phyloP scores from a whole-genome alignment of 139 green algal genomes.

The Auxenochlorella pyrenoidosa region DNA sequence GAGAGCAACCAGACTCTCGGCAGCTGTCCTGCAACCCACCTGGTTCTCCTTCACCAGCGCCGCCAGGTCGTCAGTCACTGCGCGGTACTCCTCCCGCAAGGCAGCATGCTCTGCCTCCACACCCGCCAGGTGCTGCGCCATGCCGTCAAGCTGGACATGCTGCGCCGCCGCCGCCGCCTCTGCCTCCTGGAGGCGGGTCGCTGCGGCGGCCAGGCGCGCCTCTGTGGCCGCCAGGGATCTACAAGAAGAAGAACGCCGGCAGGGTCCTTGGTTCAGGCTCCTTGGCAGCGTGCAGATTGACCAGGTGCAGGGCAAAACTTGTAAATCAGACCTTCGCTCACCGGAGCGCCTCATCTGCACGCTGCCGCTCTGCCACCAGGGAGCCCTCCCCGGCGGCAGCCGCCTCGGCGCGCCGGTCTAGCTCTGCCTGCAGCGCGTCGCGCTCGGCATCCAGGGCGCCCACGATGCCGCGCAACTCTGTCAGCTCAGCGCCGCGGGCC shows the following conservation, averaged over 20 bases:
- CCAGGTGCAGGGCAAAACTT: too few relatives aligned
- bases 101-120: conserved; percentile 20
- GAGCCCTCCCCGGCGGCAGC: background rate
- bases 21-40: conserved; percentile 36
- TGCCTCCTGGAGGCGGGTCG: background rate
- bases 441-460: conserved; percentile 34
- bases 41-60: conserved; percentile 78
- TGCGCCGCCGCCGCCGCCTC: background rate
- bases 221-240: conserved; percentile 11
- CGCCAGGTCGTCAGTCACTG: conserved; percentile 69
- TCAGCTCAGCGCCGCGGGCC: conserved; percentile 1
- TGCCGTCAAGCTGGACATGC: background rate
- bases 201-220: conserved; percentile 11
- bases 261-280: background rate
- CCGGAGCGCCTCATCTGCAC: background rate
- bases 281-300: too few relatives aligned
- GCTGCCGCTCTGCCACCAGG: background rate
- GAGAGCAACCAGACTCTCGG: too few relatives aligned
- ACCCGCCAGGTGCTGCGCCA: conserved; percentile 18
- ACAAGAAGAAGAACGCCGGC: background rate
- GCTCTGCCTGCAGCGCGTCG: conserved; percentile 23
- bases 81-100: conserved; percentile 57
- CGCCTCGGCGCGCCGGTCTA: conserved; percentile 13
- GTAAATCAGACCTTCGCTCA: background rate
- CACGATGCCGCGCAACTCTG: conserved; percentile 27